Percentiles rank a stretch among this genome's conserved stretches.
Evolutionary conservation across 108 stramenopile genomes (phyloP).

Genomic region (Cyclostephanos invisitatus): DNA sequence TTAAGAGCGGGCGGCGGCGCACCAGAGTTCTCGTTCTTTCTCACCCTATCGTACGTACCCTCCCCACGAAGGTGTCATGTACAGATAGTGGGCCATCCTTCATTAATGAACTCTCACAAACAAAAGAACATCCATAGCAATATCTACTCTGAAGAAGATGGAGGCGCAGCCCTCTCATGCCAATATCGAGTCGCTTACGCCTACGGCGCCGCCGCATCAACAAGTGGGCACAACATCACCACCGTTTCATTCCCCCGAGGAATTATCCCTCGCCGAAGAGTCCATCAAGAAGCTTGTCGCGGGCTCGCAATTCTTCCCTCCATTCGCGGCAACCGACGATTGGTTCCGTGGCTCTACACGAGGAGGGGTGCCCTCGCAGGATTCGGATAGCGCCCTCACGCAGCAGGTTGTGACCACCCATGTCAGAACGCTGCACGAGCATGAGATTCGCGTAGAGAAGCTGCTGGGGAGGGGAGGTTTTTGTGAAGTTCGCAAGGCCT

Average conservation of each 20-base stretch:
- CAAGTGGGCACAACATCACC: not conserved
- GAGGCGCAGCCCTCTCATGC: no score
- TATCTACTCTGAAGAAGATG: no score
- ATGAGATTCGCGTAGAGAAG: conserved; percentile 19
- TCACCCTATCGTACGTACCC: no score
- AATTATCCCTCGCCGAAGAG: conserved; percentile 8
- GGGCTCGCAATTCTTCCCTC: conserved; percentile 9
- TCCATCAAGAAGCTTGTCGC: conserved; percentile 6
- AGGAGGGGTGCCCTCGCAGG: not conserved
- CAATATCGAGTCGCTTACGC: no score
- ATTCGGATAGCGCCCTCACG: not conserved
- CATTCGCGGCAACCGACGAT: not conserved
- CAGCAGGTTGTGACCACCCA: not conserved
- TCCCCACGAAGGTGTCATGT: no score
- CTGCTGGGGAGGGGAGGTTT: conserved; percentile 61
- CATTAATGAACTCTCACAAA: not conserved
- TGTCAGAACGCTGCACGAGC: conserved; percentile 4
- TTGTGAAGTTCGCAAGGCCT: conserved; percentile 55
- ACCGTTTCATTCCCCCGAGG: not conserved
- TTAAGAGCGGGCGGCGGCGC: no score
- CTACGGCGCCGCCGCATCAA: no score
- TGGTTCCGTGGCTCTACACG: conserved; percentile 9
- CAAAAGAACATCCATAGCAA: no score
- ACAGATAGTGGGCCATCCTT: not conserved
- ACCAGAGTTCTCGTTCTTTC: no score